phyloP scores from a whole-genome alignment of 495 filamentous ascomycete genomes.

The Talaromyces liani region DNA sequence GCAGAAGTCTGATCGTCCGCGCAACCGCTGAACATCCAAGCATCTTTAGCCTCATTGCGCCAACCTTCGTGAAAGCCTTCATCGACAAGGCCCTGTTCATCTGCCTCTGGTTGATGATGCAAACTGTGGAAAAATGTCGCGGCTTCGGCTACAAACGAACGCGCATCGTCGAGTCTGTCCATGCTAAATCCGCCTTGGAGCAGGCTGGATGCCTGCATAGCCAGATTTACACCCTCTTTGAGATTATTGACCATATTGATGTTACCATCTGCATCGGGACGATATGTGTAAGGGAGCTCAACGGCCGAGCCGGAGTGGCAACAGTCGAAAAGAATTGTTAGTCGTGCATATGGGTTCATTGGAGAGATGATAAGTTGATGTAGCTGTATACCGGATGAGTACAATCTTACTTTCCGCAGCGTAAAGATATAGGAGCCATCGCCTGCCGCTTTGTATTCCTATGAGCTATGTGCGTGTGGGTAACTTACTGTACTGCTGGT shows the following conservation, averaged over 20 bases:
- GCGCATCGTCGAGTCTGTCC: conserved; percentile 41
- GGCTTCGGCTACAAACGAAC: conserved; percentile 45
- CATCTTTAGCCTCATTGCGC: conserved; percentile 44
- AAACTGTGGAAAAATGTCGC: conserved; percentile 46
- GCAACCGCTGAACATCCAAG: conserved; percentile 56
- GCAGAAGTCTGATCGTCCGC: conserved; percentile 53
- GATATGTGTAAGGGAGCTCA: conserved; percentile 53
- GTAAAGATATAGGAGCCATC: background rate
- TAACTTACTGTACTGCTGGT: conserved; percentile 33
- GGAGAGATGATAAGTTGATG: conserved; percentile 46
- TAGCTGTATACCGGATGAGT: conserved; percentile 20
- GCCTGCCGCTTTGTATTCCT: background rate
- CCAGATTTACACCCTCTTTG: conserved; percentile 41
- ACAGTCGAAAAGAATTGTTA: conserved; percentile 55
- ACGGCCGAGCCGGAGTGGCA: conserved; percentile 56
- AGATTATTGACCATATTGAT: conserved; percentile 49
- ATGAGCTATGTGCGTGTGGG: conserved; percentile 83
- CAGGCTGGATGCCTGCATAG: conserved; percentile 35
- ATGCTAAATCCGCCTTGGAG: conserved; percentile 47
- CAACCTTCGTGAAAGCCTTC: conserved; percentile 46
- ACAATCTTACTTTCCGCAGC: background rate
- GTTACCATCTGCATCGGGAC: conserved; percentile 45
- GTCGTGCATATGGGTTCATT: conserved; percentile 40
- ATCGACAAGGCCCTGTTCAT: conserved; percentile 42
- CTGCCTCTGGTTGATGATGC: conserved; percentile 30